phyloP scores from a whole-genome alignment of 106 monocot genomes.

The Gastrodia elata region DNA sequence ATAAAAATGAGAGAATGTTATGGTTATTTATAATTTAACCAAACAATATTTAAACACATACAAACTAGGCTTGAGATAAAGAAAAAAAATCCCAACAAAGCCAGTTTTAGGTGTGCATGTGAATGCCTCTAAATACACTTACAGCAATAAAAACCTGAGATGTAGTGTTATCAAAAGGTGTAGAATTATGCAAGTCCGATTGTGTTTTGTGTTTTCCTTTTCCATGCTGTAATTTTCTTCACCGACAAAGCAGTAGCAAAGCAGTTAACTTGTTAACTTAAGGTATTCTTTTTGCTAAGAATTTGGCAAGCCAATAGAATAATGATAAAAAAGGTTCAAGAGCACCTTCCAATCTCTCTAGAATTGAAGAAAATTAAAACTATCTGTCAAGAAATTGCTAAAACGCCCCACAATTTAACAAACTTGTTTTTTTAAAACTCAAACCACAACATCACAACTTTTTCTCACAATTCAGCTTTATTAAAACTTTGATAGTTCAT shows the following conservation, averaged over 20 bases:
- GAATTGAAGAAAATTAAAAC: slow-evolving; percentile 2
- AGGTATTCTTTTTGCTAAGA: background rate
- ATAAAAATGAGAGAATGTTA: background rate
- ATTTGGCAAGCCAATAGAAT: background rate
- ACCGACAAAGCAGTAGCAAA: background rate
- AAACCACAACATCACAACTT: background rate
- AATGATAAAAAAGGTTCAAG: background rate
- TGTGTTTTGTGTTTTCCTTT: background rate
- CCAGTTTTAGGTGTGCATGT: background rate
- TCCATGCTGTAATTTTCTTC: background rate
- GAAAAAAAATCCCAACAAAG: background rate
- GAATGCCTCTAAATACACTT: background rate
- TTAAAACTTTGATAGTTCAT: background rate
- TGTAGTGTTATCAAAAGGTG: no score
- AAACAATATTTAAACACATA: background rate
- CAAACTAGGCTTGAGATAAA: background rate
- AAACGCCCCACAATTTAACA: background rate
- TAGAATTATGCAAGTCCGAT: background rate
- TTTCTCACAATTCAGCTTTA: background rate
- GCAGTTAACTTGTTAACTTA: background rate
- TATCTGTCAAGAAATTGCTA: background rate
- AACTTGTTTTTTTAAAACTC: background rate
- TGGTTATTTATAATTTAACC: background rate
- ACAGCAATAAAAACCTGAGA: background rate
- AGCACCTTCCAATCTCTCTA: background rate